Conservation (phyloP, 2,329 filamentous ascomycete species). For the Aspergillus brasiliensis region DNA sequence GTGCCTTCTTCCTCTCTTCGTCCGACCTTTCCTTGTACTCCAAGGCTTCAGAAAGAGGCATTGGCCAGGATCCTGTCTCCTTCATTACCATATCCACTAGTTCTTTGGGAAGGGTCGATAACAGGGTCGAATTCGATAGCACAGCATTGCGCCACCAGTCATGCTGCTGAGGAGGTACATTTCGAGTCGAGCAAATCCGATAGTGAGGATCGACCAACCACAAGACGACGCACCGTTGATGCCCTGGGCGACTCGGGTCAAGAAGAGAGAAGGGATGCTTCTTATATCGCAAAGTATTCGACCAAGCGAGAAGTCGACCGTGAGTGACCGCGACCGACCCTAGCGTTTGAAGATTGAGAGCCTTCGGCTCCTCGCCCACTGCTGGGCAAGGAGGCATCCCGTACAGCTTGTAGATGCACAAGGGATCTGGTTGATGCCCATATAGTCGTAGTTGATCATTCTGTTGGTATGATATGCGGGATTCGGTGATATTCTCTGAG, state of each 20-base stretch:
- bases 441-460: background rate
- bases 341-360: slow-evolving; percentile 8
- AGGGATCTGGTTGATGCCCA: background rate
- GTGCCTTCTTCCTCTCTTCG: background rate
- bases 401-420: slow-evolving; percentile 2
- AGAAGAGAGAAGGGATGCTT: slow-evolving; percentile 13
- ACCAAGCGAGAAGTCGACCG: slow-evolving; percentile 15
- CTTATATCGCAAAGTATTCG: slow-evolving; percentile 13
- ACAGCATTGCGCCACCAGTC: slow-evolving; percentile 10
- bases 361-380: background rate
- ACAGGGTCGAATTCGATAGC: background rate
- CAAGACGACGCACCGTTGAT: slow-evolving; percentile 12
- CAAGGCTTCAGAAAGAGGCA: background rate
- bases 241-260: slow-evolving; percentile 12
- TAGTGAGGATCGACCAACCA: slow-evolving; percentile 18
- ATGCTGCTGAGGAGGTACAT: slow-evolving; percentile 16
- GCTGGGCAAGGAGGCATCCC: background rate
- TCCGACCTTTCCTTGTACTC: background rate
- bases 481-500: slow-evolving; percentile 10
- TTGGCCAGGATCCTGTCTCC: background rate
- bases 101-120: background rate
- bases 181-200: slow-evolving; percentile 17
- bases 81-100: background rate
- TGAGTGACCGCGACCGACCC: slow-evolving; percentile 12
- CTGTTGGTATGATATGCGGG: slow-evolving; percentile 14